Base-by-base conservation (phyloP, 257 asterid species). In the Gentiana straminea region DNA sequence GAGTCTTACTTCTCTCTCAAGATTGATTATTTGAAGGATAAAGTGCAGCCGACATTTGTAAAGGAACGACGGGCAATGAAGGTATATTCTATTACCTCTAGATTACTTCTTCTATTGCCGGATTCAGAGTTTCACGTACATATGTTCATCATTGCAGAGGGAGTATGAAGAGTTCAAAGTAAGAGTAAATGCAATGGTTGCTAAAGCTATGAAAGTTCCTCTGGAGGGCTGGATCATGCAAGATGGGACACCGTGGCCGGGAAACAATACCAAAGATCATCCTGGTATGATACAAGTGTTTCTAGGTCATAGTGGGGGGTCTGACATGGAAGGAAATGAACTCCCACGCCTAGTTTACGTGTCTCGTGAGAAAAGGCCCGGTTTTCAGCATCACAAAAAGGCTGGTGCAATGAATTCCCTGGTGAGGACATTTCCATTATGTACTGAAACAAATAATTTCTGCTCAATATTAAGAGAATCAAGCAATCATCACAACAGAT, bases 251-350 rank as follows among this genome's bases (percentile, higher is more conserved):
- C 98, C 98, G 8, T 91, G 98, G 98, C 98, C 97, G 0, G 98
- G 97, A 58, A 91, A 87, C 70, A 91, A 91, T 75, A 91, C 97
- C 2, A 91, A 71, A 74, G 98, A 88, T 69, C 98, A 92, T 70
- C 97, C 98, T 9, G 98, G 98, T 39, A 88, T 92, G 98, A 88
- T 92, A 72, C 98, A 92, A 74, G 98, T 88, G 65, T 92, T 92
- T 76, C 70, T 92, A 47, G 98, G 98, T 13, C 97, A 83, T n/a
- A 88, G 77, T 54, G 98, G 97, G 35, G 98, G 98, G 32, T 77
- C 76, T 49, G 98, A 88, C 59, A 79, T 74, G 5, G 98, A 92
- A 59, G 98, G 98, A 48, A 73, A 83, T 56, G 98, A 88, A 75
- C 94, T 92, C 47, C 95, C 98, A 37, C 89, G 98, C 54, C 94